phyloP scores from a whole-genome alignment of 192 early-diverging fungal species.

The Linnemannia zychae region DNA sequence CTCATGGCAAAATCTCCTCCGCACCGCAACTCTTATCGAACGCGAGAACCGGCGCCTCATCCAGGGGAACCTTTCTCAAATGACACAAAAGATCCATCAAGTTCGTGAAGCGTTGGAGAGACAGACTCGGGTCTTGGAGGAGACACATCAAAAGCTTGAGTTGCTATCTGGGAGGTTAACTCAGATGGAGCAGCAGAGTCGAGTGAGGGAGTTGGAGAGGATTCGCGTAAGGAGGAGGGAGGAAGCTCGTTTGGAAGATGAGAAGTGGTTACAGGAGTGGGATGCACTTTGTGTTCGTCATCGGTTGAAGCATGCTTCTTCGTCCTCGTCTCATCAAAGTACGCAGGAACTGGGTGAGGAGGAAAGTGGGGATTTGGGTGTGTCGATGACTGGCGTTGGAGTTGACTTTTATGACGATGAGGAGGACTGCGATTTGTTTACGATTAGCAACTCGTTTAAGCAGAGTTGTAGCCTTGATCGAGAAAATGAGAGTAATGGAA shows the following conservation, averaged over 20 bases:
- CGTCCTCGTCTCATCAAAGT: not conserved
- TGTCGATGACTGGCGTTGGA: not conserved
- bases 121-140: constrained; percentile 34
- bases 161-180: constrained; percentile 21
- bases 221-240: constrained; percentile 9
- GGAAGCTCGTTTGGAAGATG: constrained; percentile 19
- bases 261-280: constrained; percentile 40
- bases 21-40: constrained; percentile 27
- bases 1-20: not conserved
- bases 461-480: not conserved
- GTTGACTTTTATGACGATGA: not conserved
- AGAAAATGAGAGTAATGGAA: not conserved
- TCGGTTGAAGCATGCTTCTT: not conserved
- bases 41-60: constrained; percentile 33
- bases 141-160: constrained; percentile 30
- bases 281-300: not conserved
- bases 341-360: not conserved
- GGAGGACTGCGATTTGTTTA: not conserved
- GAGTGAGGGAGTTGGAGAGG: constrained; percentile 27
- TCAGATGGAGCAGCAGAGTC: constrained; percentile 34
- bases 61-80: constrained; percentile 20
- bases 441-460: not conserved
- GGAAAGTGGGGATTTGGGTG: not conserved
- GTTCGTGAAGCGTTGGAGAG: constrained; percentile 32
- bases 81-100: constrained; percentile 31